phyloP scores from a whole-genome alignment of 768 basidiomycete genomes.

The Tulasnella sp. region DNA sequence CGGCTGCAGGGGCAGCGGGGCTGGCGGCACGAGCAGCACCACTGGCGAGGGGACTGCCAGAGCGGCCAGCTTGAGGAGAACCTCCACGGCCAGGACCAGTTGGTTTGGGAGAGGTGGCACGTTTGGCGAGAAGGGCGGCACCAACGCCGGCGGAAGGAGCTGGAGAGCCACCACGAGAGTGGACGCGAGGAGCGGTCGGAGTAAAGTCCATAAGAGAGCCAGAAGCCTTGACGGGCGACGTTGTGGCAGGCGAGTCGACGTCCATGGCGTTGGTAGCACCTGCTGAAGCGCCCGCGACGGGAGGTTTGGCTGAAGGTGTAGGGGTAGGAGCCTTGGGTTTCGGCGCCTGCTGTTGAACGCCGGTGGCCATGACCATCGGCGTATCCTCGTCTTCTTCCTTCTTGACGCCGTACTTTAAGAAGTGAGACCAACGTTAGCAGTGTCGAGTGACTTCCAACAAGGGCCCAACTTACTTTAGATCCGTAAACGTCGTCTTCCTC shows the following conservation, averaged over 20 bases:
- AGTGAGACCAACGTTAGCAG: slow-evolving; percentile 30
- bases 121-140: slow-evolving; percentile 72
- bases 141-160: slow-evolving; percentile 51
- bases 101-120: slow-evolving; percentile 79
- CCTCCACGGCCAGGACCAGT: slow-evolving; percentile 50
- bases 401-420: slow-evolving; percentile 65
- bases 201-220: slow-evolving; percentile 42
- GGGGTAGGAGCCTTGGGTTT: slow-evolving; percentile 43
- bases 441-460: slow-evolving; percentile 28
- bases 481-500: slow-evolving; percentile 64
- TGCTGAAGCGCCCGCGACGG: slow-evolving; percentile 47
- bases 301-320: slow-evolving; percentile 50
- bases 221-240: slow-evolving; percentile 42
- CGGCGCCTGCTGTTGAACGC: slow-evolving; percentile 31
- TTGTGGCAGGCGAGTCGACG: slow-evolving; percentile 55
- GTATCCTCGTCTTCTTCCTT: slow-evolving; percentile 63
- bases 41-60: slow-evolving; percentile 59
- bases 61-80: slow-evolving; percentile 40
- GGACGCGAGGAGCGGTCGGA: slow-evolving; percentile 41
- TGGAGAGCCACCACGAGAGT: slow-evolving; percentile 66
- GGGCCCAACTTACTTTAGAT: slow-evolving; percentile 72
- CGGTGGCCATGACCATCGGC: slow-evolving; percentile 39
- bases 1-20: slow-evolving; percentile 42
- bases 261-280: slow-evolving; percentile 49
- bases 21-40: slow-evolving; percentile 46